phyloP scores from a whole-genome alignment of 2,329 filamentous ascomycete species.

The Alternaria burnsii region DNA sequence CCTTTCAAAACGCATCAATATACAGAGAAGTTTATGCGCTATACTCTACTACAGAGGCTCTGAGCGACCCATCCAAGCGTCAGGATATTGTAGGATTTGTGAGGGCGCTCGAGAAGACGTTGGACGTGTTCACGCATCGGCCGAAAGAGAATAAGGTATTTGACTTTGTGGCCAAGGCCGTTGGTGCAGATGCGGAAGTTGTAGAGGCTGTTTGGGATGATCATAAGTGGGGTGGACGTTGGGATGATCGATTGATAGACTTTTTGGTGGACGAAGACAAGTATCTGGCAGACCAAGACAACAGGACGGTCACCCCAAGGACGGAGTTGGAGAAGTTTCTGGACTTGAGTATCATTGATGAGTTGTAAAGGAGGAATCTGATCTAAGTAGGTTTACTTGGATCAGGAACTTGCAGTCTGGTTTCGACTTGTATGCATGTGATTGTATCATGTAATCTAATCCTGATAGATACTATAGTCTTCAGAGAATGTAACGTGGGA shows the following conservation, averaged over 20 bases:
- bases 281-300: slow-evolving; percentile 31
- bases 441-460: neutral
- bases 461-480: neutral
- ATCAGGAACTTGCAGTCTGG: neutral
- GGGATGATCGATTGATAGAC: slow-evolving; percentile 28
- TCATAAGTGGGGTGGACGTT: slow-evolving; percentile 35
- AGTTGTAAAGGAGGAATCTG: neutral
- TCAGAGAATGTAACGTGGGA: neutral
- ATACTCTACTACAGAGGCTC: slow-evolving; percentile 29
- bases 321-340: slow-evolving; percentile 32
- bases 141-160: slow-evolving; percentile 24
- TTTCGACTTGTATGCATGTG: neutral
- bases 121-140: slow-evolving; percentile 25
- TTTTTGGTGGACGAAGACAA: slow-evolving; percentile 36
- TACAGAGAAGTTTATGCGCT: too few relatives aligned
- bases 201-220: slow-evolving; percentile 35
- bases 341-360: slow-evolving; percentile 29
- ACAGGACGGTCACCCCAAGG: slow-evolving; percentile 18
- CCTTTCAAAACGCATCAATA: too few relatives aligned
- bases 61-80: slow-evolving; percentile 26
- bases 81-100: slow-evolving; percentile 38
- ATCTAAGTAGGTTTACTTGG: neutral
- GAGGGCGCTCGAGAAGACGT: slow-evolving; percentile 33
- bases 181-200: slow-evolving; percentile 27
- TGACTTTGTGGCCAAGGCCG: slow-evolving; percentile 24